Evolutionary conservation across 306 rosid genomes (phyloP).

Genomic region (Gastrolobium villosum): DNA sequence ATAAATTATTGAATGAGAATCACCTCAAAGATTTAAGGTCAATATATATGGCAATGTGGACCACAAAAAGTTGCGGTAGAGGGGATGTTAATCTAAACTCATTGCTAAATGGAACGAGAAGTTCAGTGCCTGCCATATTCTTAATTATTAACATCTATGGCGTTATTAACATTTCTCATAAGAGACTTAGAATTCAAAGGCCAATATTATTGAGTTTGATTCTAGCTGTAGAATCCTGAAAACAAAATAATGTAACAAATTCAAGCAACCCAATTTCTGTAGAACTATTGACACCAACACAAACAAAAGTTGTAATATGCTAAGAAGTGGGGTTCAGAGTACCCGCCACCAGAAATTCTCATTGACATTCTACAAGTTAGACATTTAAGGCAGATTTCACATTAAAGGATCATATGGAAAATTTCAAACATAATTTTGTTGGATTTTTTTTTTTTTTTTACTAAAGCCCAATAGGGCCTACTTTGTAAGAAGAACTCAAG

Average conservation of each 20-base stretch:
- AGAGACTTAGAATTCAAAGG: neutral
- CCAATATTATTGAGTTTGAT: neutral
- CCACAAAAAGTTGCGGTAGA: slow-evolving; percentile 1
- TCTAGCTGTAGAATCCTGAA: neutral
- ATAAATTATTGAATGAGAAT: neutral
- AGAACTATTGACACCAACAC: neutral
- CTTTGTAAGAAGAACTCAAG: no score
- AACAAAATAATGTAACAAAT: neutral
- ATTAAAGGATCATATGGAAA: no score
- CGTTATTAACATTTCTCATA: slow-evolving; percentile 23
- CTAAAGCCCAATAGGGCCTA: no score
- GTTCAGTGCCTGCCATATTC: neutral
- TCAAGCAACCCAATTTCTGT: neutral
- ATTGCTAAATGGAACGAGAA: neutral
- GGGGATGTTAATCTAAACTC: neutral
- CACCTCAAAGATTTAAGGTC: slow-evolving; percentile 5
- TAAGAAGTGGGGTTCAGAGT: neutral
- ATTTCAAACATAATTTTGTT: no score
- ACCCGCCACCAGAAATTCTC: neutral
- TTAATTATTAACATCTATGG: neutral
- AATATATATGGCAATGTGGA: neutral
- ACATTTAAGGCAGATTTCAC: no score
- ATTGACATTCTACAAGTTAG: neutral
- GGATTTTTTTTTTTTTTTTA: no score
- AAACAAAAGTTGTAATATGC: neutral